These are phyloP conservation scores for Linderina pennispora DNA, from an alignment of 192 early-diverging fungal species.

Conservation along the genomic window DNA sequence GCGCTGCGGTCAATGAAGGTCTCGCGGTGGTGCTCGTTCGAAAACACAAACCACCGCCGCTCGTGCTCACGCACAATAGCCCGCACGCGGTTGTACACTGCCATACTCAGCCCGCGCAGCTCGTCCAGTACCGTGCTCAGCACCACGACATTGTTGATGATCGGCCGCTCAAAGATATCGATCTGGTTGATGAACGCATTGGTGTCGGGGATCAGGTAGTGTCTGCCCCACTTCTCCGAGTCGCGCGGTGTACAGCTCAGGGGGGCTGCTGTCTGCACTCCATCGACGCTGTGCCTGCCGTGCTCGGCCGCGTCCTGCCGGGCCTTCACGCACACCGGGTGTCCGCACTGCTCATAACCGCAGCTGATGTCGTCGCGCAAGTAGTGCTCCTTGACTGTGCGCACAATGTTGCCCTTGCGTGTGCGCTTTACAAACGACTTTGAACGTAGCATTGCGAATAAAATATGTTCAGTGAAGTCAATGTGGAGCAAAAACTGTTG, in stretches of 20 bases:
- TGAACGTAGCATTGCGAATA: conserved; percentile 54
- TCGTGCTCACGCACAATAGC: conserved; percentile 62
- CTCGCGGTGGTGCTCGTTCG: conserved; percentile 89
- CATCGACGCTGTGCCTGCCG: neutral
- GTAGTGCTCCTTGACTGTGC: conserved; percentile 96
- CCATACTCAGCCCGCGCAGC: conserved; percentile 70
- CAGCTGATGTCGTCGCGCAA: conserved; percentile 94
- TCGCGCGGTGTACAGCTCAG: conserved; percentile 49
- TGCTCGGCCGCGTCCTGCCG: conserved; percentile 14
- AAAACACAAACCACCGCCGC: conserved; percentile 89
- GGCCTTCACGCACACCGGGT: conserved; percentile 22
- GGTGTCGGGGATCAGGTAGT: conserved; percentile 92
- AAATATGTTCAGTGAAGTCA: too few relatives aligned
- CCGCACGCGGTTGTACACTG: conserved; percentile 77
- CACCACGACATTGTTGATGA: conserved; percentile 85
- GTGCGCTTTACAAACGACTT: conserved; percentile 90
- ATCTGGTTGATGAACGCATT: conserved; percentile 93
- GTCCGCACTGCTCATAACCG: conserved; percentile 22
- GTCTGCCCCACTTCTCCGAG: conserved; percentile 50
- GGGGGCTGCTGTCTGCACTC: conserved; percentile 9
- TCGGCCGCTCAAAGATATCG: conserved; percentile 86
- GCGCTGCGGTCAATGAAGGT: conserved; percentile 78
- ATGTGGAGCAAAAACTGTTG: too few relatives aligned
- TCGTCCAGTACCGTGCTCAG: conserved; percentile 94
- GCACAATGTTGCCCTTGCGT: conserved; percentile 84